Conservation (phyloP, 345 rosid species). For the Brassica rapa region DNA sequence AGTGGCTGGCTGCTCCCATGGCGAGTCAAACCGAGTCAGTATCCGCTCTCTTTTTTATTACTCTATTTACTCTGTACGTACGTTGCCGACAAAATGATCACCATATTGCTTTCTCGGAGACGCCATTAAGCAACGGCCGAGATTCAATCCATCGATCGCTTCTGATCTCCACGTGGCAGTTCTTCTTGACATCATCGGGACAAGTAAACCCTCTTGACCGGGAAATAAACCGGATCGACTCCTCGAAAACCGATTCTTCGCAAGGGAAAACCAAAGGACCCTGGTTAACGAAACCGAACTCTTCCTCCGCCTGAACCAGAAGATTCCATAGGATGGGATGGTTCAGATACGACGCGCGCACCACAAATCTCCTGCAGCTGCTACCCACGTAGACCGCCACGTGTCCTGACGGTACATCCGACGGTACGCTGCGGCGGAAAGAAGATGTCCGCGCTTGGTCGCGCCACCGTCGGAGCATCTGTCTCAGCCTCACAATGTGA, state of each 20-base stretch:
- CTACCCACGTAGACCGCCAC: constrained; percentile 81
- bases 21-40: constrained; percentile 42
- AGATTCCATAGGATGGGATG: constrained; percentile 78
- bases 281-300: constrained; percentile 77
- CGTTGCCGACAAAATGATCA: constrained; percentile 12
- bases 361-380: constrained; percentile 72
- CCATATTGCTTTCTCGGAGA: constrained; percentile 56
- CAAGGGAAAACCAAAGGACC: constrained; percentile 91
- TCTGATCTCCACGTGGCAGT: constrained; percentile 57
- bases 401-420: constrained; percentile 90
- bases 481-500: constrained; percentile 87
- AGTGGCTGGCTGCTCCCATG: background rate
- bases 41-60: constrained; percentile 9
- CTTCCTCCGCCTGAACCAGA: constrained; percentile 76
- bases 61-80: constrained; percentile 8
- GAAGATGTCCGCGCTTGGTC: constrained; percentile 74
- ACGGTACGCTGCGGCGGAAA: constrained; percentile 48
- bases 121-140: constrained; percentile 70
- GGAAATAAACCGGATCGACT: constrained; percentile 65
- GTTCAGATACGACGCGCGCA: constrained; percentile 85
- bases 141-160: constrained; percentile 72
- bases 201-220: constrained; percentile 48
- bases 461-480: constrained; percentile 84
- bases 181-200: constrained; percentile 59
- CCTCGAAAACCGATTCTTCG: constrained; percentile 83